Evolutionary conservation across 768 basidiomycete genomes (phyloP).

Genomic region (Sarcodon sp.): DNA sequence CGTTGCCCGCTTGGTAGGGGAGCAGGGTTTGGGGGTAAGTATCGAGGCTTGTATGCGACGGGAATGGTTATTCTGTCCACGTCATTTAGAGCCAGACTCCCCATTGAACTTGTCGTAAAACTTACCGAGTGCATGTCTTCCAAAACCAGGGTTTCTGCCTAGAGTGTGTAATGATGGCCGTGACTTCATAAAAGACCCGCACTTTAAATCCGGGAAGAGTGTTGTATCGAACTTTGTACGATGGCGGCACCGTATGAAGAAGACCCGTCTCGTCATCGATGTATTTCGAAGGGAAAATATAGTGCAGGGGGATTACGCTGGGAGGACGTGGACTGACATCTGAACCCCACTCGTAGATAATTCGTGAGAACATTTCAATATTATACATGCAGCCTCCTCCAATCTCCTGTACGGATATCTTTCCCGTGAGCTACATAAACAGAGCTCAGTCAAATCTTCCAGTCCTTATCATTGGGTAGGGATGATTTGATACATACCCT

Average conservation of each 20-base stretch:
- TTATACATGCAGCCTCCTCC: background rate
- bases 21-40: too few species aligned
- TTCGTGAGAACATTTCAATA: background rate
- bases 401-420: background rate
- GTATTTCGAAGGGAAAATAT: background rate
- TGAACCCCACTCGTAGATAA: background rate
- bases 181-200: conserved; percentile 11
- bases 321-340: background rate
- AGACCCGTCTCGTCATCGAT: background rate
- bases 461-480: background rate
- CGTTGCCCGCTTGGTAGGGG: too few species aligned
- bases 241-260: conserved; percentile 9
- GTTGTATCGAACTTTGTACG: conserved; percentile 9
- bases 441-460: background rate
- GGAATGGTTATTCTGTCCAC: too few species aligned
- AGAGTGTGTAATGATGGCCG: conserved; percentile 8
- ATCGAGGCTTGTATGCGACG: too few species aligned
- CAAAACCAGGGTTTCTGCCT: conserved; percentile 10
- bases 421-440: background rate
- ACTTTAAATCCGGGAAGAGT: conserved; percentile 13
- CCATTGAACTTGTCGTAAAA: background rate
- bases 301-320: background rate
- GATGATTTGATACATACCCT: background rate
- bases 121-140: conserved; percentile 8
- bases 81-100: too few species aligned